Base-by-base conservation (phyloP, 441 rosid species). In the Manihot esculenta region DNA sequence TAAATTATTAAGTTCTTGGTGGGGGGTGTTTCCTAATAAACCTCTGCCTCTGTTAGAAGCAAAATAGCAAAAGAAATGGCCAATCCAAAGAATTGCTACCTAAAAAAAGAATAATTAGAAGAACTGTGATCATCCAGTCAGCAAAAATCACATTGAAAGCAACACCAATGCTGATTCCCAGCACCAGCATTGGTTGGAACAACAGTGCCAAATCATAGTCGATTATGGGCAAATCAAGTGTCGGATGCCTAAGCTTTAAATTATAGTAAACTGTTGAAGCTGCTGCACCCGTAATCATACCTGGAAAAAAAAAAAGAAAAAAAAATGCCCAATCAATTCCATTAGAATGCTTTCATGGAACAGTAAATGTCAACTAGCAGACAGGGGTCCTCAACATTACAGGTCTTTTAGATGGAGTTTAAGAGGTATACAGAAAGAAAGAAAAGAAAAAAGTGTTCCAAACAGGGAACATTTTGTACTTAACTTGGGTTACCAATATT, bases 91-190 rank as follows among this genome's bases (percentile, higher is more conserved):
- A 27, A 27, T 11, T 9, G 47, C n/a, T 78, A 87, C 91, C 86
- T 45, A 85, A 20, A 75, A 84, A 85, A 15, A 85, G 72, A 33
- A 85, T 41, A 23, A 87, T 87, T 38, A 87, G 71, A 78, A 87
- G 70, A 64, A 79, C 53, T 18, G 86, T 85, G 83, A 87, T 87
- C 89, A 84, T 82, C 91, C 89, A 85, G 63, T 85, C 89, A 3
- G 91, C 85, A 66, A 87, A 84, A 47, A 87, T 72, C 51, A 87
- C 87, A 68, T 85, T 87, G 45, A 81, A 84, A 56, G 75, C 70
- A n/a, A 85, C 91, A 33, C 89, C 91, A 13, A 84, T 72, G 55
- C 90, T 84, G 44, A 86, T 84, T 53, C 90, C 90, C 2, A 86
- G 81, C 53, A 87, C 83, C 77, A 87, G 72, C 80, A 83, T 75